Conservation (phyloP, 306 rosid genomes). For the Cucurbita ficifolia region DNA sequence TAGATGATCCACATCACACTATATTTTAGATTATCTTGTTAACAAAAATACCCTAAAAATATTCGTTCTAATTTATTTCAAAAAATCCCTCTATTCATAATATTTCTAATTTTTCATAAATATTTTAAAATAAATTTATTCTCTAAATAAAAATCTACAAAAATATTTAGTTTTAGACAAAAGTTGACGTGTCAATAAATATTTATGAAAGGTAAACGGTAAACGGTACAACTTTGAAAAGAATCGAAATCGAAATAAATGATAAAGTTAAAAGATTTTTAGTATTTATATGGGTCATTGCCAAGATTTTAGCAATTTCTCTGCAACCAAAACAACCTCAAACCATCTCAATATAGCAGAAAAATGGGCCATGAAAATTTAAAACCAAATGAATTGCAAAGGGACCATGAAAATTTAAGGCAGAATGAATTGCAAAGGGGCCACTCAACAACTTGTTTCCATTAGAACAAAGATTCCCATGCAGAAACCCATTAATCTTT, state of each 20-base stretch:
- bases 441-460: slow-evolving; percentile 2
- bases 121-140: background rate
- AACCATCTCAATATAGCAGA: background rate
- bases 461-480: background rate
- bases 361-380: background rate
- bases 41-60: no score
- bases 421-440: background rate
- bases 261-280: no score
- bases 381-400: background rate
- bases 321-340: background rate
- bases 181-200: background rate
- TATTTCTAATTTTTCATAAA: no score
- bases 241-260: no score
- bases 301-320: background rate
- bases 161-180: no score
- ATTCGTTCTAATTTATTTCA: no score
- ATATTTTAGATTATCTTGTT: no score
- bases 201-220: no score
- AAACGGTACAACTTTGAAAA: no score
- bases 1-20: no score
- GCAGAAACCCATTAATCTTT: background rate
- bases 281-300: background rate
- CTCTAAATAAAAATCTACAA: no score
- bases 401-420: background rate
- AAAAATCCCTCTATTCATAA: no score